Percentiles rank a stretch among this genome's conserved stretches.
Evolutionary conservation across 2,329 filamentous ascomycete genomes (phyloP).

Genomic region (Xenoacremonium recifei): DNA sequence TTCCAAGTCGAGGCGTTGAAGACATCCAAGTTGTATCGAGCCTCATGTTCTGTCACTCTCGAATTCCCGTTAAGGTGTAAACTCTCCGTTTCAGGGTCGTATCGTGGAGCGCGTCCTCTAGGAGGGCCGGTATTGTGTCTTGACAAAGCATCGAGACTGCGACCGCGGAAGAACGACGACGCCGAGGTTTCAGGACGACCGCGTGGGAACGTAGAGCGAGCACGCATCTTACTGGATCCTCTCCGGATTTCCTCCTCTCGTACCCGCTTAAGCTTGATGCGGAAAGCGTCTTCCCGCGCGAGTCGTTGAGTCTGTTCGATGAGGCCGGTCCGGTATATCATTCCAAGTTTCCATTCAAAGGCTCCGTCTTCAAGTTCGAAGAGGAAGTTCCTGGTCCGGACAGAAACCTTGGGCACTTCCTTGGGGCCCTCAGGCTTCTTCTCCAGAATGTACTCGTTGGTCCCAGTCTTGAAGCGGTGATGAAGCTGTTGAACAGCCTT

Average conservation of each 20-base stretch:
- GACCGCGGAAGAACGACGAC: slow-evolving; percentile 46
- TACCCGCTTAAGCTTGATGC: slow-evolving; percentile 82
- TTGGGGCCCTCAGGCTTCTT: slow-evolving; percentile 87
- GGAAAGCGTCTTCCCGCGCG: slow-evolving; percentile 86
- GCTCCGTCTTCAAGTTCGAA: slow-evolving; percentile 95
- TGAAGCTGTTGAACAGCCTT: slow-evolving; percentile 91
- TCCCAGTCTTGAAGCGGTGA: slow-evolving; percentile 84
- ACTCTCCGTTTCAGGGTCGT: slow-evolving; percentile 73
- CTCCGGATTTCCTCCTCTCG: slow-evolving; percentile 65
- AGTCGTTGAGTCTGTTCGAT: slow-evolving; percentile 87
- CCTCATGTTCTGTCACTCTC: slow-evolving; percentile 73
- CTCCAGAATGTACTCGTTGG: slow-evolving; percentile 82
- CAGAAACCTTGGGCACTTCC: slow-evolving; percentile 77
- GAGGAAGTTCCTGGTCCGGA: slow-evolving; percentile 77
- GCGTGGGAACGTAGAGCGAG: slow-evolving; percentile 49
- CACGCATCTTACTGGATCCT: slow-evolving; percentile 51
- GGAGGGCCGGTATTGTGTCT: slow-evolving; percentile 29
- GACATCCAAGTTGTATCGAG: slow-evolving; percentile 69
- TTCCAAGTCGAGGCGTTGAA: slow-evolving; percentile 93
- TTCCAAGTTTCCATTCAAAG: slow-evolving; percentile 95
- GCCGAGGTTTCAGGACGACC: slow-evolving; percentile 29
- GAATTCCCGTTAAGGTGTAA: slow-evolving; percentile 67
- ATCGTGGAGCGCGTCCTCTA: slow-evolving; percentile 55
- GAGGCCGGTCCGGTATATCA: slow-evolving; percentile 87
- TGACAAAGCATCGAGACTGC: slow-evolving; percentile 50